Conservation (phyloP, 352 stramenopile species). For the Globisporangium perplexum region DNA sequence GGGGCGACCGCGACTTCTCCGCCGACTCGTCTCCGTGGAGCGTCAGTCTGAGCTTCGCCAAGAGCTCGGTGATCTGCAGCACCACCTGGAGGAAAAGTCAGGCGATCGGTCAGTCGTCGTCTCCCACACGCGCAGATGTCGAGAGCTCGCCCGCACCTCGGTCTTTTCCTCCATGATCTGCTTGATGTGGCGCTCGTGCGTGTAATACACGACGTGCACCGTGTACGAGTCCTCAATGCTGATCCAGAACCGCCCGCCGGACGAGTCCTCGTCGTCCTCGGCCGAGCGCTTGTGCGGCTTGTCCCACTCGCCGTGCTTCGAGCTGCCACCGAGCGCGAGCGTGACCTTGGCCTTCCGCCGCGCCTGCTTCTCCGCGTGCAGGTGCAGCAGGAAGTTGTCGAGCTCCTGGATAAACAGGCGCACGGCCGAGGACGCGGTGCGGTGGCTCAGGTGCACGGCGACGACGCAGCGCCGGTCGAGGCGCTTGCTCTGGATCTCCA, state of each 20-base stretch:
- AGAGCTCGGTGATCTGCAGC: constrained; percentile 48
- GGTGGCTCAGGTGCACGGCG: constrained; percentile 50
- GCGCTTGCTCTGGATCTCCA: constrained; percentile 66
- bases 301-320: constrained; percentile 32
- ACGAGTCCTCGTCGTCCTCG: constrained; percentile 22
- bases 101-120: not conserved
- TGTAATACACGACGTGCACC: constrained; percentile 75
- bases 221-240: constrained; percentile 59
- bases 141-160: constrained; percentile 26
- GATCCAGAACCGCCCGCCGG: constrained; percentile 59
- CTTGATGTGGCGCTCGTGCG: constrained; percentile 60
- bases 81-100: constrained; percentile 26
- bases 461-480: constrained; percentile 51
- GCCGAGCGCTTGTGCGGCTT: constrained; percentile 30
- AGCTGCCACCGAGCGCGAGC: constrained; percentile 42
- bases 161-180: constrained; percentile 62
- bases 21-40: constrained; percentile 20
- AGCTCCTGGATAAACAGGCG: constrained; percentile 72
- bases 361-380: constrained; percentile 23
- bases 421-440: constrained; percentile 36
- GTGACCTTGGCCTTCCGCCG: constrained; percentile 27
- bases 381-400: constrained; percentile 43
- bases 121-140: not conserved
- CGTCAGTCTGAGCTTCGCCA: constrained; percentile 30
- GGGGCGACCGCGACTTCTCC: not conserved